These are phyloP conservation scores for Fraxinus cuspidata DNA, from an alignment of 257 asterid genomes.

Conservation along the genomic window DNA sequence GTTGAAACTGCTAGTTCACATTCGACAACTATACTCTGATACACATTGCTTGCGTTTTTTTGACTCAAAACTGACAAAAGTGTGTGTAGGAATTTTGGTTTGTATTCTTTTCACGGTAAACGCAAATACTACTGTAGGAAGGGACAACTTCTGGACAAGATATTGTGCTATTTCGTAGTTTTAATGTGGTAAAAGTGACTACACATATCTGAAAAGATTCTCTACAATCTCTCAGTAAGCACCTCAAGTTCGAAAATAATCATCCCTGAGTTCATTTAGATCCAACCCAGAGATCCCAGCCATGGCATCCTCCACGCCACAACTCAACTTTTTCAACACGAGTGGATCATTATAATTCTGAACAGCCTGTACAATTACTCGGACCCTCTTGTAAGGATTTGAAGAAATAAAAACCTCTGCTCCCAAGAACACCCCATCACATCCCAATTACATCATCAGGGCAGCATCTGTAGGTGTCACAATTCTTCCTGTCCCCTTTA, in stretches of 20 bases:
- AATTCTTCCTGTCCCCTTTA: constrained; percentile 61
- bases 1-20: no score
- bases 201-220: background rate
- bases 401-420: constrained; percentile 52
- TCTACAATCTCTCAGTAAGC: constrained; percentile 33
- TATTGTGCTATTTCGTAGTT: no score
- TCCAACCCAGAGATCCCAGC: constrained; percentile 39
- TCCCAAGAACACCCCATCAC: constrained; percentile 72
- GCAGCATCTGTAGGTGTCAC: constrained; percentile 88
- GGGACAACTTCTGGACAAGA: background rate
- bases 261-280: constrained; percentile 45
- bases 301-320: constrained; percentile 64
- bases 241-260: constrained; percentile 33
- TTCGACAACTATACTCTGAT: no score
- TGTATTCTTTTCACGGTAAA: background rate
- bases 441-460: constrained; percentile 81
- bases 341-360: constrained; percentile 69
- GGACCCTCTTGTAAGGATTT: constrained; percentile 55
- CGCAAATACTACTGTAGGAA: background rate
- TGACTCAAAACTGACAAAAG: background rate
- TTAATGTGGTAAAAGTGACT: background rate
- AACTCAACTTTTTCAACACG: constrained; percentile 61
- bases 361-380: constrained; percentile 77
- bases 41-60: background rate
- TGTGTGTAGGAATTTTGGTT: background rate